These are phyloP conservation scores for Viridothelium virens DNA, from an alignment of 495 filamentous ascomycete genomes.

Conservation along the genomic window DNA sequence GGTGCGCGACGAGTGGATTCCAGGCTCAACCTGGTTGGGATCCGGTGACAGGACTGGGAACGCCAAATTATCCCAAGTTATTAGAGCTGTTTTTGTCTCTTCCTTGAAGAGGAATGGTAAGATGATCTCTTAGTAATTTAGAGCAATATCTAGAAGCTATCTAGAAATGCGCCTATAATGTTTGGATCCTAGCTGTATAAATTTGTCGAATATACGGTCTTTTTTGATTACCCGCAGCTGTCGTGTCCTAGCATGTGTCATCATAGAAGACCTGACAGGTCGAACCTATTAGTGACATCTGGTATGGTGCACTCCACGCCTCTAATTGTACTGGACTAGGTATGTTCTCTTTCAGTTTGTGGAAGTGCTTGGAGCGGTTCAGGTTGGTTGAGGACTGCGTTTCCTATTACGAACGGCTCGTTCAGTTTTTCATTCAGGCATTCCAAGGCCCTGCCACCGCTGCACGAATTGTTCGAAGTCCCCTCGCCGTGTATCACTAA, in stretches of 20 bases:
- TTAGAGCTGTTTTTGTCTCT: constrained; percentile 14
- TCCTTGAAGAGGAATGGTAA: not conserved
- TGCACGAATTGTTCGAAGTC: too few species aligned
- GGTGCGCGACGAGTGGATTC: constrained; percentile 16
- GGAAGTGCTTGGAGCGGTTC: too few species aligned
- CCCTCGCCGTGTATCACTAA: too few species aligned
- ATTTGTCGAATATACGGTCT: not conserved
- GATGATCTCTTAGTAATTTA: not conserved
- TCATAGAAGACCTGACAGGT: too few species aligned
- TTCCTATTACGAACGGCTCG: too few species aligned
- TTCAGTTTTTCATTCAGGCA: too few species aligned
- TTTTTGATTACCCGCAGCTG: not conserved
- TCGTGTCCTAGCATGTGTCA: not conserved
- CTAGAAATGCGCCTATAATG: not conserved
- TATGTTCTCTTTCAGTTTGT: too few species aligned
- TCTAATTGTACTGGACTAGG: too few species aligned
- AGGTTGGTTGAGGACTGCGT: too few species aligned
- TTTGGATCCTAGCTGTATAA: not conserved
- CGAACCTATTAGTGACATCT: too few species aligned
- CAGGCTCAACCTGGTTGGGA: constrained; percentile 19
- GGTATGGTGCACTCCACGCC: too few species aligned
- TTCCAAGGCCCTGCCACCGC: too few species aligned
- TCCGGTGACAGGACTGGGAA: constrained; percentile 19
- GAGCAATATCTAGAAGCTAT: not conserved
- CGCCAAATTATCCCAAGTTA: constrained; percentile 20